These are phyloP conservation scores for Periconia macrospinosa DNA, from an alignment of 2,329 filamentous ascomycete genomes.

Conservation along the genomic window DNA sequence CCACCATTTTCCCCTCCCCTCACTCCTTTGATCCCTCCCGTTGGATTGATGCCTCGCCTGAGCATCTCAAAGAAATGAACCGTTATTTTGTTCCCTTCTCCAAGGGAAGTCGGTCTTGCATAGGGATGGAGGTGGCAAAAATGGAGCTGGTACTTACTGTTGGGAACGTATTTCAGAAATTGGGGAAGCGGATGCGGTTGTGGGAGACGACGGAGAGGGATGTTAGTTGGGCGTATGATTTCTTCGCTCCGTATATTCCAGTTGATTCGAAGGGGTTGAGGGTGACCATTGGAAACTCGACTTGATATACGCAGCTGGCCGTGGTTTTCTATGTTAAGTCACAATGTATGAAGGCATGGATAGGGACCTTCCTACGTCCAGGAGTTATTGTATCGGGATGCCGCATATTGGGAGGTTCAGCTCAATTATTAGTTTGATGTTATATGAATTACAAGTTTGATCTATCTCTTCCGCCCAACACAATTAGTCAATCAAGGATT, in stretches of 20 bases:
- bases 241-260: constrained; percentile 2
- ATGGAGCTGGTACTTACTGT: not conserved
- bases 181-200: not conserved
- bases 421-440: too few species aligned
- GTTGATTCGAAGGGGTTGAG: constrained; percentile 3
- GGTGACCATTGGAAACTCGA: not conserved
- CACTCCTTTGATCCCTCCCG: not conserved
- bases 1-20: not conserved
- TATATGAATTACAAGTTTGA: too few species aligned
- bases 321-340: too few species aligned
- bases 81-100: constrained; percentile 2
- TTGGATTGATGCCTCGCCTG: not conserved
- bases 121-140: constrained; percentile 1
- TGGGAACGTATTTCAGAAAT: not conserved
- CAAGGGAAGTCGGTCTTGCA: constrained; percentile 1
- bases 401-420: too few species aligned
- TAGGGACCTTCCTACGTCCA: too few species aligned
- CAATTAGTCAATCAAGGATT: too few species aligned
- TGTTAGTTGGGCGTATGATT: constrained; percentile 2
- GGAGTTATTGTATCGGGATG: too few species aligned
- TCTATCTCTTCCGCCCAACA: too few species aligned
- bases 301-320: not conserved
- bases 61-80: constrained; percentile 1
- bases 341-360: too few species aligned
- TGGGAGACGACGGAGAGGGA: constrained; percentile 3